Evolutionary conservation across 2,329 filamentous ascomycete species (phyloP), one percentile per base, ranked within the genome.

Genomic region (Hypoxylon sp.): DNA sequence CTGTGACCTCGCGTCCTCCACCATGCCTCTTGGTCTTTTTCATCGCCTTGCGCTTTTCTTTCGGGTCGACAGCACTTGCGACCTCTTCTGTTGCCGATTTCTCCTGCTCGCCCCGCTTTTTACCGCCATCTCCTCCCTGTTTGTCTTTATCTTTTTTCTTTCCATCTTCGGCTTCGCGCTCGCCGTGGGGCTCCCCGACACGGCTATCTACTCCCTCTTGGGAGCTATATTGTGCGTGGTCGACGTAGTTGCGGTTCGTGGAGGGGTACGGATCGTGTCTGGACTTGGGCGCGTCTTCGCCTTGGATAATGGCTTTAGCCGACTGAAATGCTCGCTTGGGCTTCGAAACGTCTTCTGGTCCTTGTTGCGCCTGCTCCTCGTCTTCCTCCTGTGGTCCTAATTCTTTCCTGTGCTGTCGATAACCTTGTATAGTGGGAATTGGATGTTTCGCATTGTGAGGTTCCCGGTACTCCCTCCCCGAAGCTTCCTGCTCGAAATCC

Each of bases 1-100:
- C 91, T 1, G 90, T 93, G 51, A 93, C 91, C 75, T 91, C 84
- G 65, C 85, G 81, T n/a, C 84, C 83, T n/a, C 81, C 83, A 47
- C 81, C 80, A 54, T 84, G 81, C 51, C 79, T 77, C 54, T 80
- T 81, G 10, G 73, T 77, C 63, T 82, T 82, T 72, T 86, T 85
- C 75, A 84, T 82, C 6, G 80, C 78, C 62, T 85, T 86, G 24
- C 84, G 81, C 74, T 84, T 83, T 65, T 83, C 77, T 69, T 80
- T 84, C 1, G 83, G 81, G 55, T 85, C 81, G 31, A 80, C 70
- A 1, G 80, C 71, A n/a, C 76, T 74, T 2, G 78, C 80, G 7
- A 78, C 80, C 1, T 74, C 65, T 58, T 82, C 80, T 0, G 80
- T 81, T 11, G 78, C 79, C 1, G 80, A 73, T 29, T 77, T 69